A percentile compares a stretch with the other conserved stretches of the same genome.
These are phyloP conservation scores for Leccinum truebloodii DNA, from an alignment of 768 basidiomycete genomes.

Conservation along the genomic window DNA sequence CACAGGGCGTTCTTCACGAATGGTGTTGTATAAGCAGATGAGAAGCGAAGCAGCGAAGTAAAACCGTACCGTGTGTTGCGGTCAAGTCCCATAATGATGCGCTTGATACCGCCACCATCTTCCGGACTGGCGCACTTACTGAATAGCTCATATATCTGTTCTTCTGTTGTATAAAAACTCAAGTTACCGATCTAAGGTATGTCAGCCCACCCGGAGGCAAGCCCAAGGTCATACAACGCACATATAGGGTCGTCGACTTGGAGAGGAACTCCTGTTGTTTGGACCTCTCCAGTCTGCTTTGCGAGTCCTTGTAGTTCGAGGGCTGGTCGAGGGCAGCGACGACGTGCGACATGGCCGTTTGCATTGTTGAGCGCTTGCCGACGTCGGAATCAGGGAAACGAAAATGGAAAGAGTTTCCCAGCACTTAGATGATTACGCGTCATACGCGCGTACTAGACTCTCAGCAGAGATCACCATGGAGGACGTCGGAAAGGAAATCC, in stretches of 20 bases:
- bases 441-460: slow-evolving; percentile 17
- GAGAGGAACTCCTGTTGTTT: slow-evolving; percentile 78
- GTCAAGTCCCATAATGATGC: slow-evolving; percentile 95
- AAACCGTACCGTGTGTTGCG: slow-evolving; percentile 72
- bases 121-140: slow-evolving; percentile 86
- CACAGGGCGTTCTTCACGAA: slow-evolving; percentile 75
- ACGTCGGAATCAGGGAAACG: not conserved
- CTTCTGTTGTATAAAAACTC: slow-evolving; percentile 94
- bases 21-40: slow-evolving; percentile 8
- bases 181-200: slow-evolving; percentile 76
- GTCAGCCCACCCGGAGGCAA: slow-evolving; percentile 21
- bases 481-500: slow-evolving; percentile 84
- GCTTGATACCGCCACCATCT: slow-evolving; percentile 87
- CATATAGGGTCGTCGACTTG: slow-evolving; percentile 89
- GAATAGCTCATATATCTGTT: slow-evolving; percentile 94
- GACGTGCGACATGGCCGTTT: slow-evolving; percentile 75
- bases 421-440: slow-evolving; percentile 28
- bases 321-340: slow-evolving; percentile 86
- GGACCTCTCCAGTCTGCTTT: slow-evolving; percentile 74
- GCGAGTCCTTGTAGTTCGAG: slow-evolving; percentile 96
- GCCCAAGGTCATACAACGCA: slow-evolving; percentile 42
- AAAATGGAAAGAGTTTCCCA: slow-evolving; percentile 35
- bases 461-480: slow-evolving; percentile 58
- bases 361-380: not conserved
- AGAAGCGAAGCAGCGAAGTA: not conserved